Conservation (phyloP, 1,139 yeast species). For the Hansenula lynferdii region DNA sequence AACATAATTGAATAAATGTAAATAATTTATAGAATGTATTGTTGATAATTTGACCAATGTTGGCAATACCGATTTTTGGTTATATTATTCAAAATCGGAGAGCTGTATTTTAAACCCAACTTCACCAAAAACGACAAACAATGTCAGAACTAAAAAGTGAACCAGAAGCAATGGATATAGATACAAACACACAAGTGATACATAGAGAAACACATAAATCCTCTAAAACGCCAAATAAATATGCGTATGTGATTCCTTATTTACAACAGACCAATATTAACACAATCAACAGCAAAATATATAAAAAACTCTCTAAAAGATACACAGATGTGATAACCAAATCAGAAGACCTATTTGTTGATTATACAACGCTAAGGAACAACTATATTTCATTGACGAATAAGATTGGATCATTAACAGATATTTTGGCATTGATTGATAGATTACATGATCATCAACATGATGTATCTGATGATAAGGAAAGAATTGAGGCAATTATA, state of each 20-base stretch:
- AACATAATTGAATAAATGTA: not conserved
- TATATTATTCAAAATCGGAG: too few species aligned
- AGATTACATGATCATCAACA: not conserved
- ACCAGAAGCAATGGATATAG: not conserved
- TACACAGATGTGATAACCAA: not conserved
- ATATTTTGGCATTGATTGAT: not conserved
- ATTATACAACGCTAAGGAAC: not conserved
- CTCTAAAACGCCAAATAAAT: not conserved
- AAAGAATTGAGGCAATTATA: not conserved
- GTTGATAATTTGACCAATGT: too few species aligned
- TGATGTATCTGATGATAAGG: not conserved
- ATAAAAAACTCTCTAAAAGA: not conserved
- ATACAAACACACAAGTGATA: not conserved
- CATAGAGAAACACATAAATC: not conserved
- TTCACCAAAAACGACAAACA: too few species aligned
- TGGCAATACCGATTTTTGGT: too few species aligned
- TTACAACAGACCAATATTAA: not conserved
- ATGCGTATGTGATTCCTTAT: constrained; percentile 2
- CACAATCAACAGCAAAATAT: not conserved
- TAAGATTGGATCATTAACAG: constrained; percentile 1
- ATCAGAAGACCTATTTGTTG: not conserved
- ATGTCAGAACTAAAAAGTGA: not conserved
- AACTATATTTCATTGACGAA: not conserved
- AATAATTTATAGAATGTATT: too few species aligned
- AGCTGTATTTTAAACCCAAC: too few species aligned